Conservation (phyloP, 2,329 filamentous ascomycete genomes). For the Fusarium napiforme region DNA sequence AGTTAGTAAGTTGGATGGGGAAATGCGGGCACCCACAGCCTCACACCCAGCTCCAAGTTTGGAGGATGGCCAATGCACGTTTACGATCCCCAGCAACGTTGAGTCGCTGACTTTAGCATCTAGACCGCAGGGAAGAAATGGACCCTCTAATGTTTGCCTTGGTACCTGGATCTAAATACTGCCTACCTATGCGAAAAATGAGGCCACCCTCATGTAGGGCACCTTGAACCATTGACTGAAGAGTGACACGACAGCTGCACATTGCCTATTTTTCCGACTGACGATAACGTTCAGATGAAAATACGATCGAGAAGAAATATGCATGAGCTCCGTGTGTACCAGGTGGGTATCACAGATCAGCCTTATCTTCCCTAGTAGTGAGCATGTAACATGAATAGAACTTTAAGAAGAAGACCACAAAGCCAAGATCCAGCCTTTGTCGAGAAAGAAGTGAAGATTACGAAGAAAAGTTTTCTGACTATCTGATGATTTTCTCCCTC, state of each 20-base stretch:
- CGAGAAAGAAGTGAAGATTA: neutral
- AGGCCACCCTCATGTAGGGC: neutral
- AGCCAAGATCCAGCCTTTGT: neutral
- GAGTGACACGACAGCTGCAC: conserved; percentile 5
- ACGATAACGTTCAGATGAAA: conserved; percentile 1
- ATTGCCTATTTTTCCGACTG: neutral
- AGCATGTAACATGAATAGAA: neutral
- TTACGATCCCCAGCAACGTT: conserved; percentile 6
- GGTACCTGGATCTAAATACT: neutral
- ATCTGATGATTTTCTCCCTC: neutral
- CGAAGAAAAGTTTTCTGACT: neutral
- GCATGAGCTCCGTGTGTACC: neutral
- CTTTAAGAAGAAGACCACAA: neutral
- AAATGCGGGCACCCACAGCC: conserved; percentile 8
- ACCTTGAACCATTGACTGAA: neutral
- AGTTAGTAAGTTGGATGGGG: conserved; percentile 9
- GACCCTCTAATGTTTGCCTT: neutral
- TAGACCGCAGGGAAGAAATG: neutral
- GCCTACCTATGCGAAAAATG: neutral
- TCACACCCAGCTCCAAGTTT: conserved; percentile 20
- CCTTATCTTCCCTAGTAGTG: neutral
- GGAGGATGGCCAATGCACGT: conserved; percentile 18
- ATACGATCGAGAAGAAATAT: neutral
- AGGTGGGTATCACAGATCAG: neutral
- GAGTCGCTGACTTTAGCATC: neutral